Evolutionary conservation across 1,284 basidiomycete genomes (phyloP), one percentile per base, ranked within the genome.

Genomic region (Cystobasidium slooffiae): DNA sequence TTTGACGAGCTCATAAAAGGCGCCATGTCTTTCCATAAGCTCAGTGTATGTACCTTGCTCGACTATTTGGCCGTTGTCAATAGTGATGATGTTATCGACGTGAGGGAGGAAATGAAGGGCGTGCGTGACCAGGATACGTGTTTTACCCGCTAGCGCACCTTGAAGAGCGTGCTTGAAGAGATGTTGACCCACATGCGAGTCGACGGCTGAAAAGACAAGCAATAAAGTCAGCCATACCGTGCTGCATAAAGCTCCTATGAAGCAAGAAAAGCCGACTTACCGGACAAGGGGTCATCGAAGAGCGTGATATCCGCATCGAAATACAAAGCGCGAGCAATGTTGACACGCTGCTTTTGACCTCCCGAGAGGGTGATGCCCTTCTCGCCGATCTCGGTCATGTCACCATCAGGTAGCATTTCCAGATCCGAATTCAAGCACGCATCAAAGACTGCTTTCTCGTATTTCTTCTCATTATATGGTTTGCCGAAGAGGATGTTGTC

Each of bases 401-500:
- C 92, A 4, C 91, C 91, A 75, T 91, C 85, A 1, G 91, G 89
- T 49, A 94, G 85, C 83, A 93, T 88, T 55, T 90, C 89, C 24
- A 94, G 83, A 83, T 94, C 92, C 1, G 88, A 86, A 77, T 90
- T 88, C 39, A 95, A 84, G 79, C 90, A 93, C 0, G 91, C 87
- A 79, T 91, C 88, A 12, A 85, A 84, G 20, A 94, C 84, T 1
- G 89, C 91, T 51, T 87, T 87, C 89, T 89, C 90, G 81, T 93
- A 95, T 44, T 87, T 86, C 59, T 88, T 87, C 78, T 91, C 88
- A 58, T 94, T 90, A 79, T 89, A 94, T 1, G 89, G 88, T 47
- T 88, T 85, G 49, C 93, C 93, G 79, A 95, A 95, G 69, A 91
- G 88, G 67, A 96, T 89, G 80, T 96, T 96, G 64, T 94, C 90